Evolutionary conservation across 768 basidiomycete genomes (phyloP), one percentile per base, ranked within the genome.

Genomic region (Leucogyrophana mollusca): DNA sequence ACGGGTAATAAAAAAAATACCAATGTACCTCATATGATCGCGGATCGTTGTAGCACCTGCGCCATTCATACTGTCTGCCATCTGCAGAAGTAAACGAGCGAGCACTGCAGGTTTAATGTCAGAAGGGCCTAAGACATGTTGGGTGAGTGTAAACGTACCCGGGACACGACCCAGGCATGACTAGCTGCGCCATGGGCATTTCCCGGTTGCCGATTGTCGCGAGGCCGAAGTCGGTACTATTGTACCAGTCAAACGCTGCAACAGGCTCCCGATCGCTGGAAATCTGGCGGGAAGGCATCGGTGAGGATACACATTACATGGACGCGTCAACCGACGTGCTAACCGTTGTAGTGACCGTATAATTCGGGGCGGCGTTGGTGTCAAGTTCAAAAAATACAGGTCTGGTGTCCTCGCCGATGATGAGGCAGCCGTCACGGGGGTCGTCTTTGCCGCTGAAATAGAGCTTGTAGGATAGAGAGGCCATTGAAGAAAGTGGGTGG

Each of bases 391-490:
- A 78, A 68, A 78, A 84, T 55, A 85, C 64, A 1, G 77, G 77
- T 53, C 70, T 74, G 24, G 67, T 69, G 64, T 79, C 79, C 57
- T 82, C 77, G 33, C 85, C 83, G 54, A 87, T 86, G 67, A 87
- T 66, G 47, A 80, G 73, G 59, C 81, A 84, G 47, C 72, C 74
- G 46, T 77, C 57, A 45, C 85, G 79, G 36, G 85, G 84, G 67
- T 88, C 77, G 62, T 83, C 81, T 58, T 71, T 70, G 45, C 84
- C 82, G 38, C 83, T 83, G 72, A 87, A 88, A 67, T 77, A 86
- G 25, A 88, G 65, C 58, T 77, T 68, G 63, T 73, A 83, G 49
- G 74, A 69, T 48, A 71, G 68, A 34, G 39, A 9, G 39, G 59
- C 61, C 72, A 70, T 66, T 43, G 53, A 32, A 43, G n/a, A n/a